Percentiles rank a stretch among this genome's conserved stretches.
Conservation (phyloP, 2,329 filamentous ascomycete genomes). For the Fusarium sp. region DNA sequence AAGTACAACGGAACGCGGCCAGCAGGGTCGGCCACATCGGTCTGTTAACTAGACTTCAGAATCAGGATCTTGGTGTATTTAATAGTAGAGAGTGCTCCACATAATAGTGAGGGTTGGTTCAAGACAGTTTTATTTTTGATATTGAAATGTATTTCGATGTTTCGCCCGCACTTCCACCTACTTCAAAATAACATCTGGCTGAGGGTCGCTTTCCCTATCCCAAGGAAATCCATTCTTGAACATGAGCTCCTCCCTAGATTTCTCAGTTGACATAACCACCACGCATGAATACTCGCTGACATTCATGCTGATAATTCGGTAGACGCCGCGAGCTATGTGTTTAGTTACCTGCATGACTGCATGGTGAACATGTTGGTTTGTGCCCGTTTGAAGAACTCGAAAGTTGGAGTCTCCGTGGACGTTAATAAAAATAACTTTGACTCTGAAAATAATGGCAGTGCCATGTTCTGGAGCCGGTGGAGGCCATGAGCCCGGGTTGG, state of each 20-base stretch:
- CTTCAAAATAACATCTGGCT: not conserved
- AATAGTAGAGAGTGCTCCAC: no score
- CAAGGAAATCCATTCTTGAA: conserved; percentile 5
- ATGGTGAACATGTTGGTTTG: conserved; percentile 8
- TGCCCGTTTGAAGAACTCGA: not conserved
- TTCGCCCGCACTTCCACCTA: not conserved
- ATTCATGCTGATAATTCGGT: conserved; percentile 1
- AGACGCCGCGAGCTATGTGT: not conserved
- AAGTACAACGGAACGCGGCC: no score
- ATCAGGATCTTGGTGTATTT: no score
- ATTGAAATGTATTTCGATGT: no score
- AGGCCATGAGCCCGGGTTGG: not conserved
- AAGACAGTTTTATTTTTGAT: no score
- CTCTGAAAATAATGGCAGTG: not conserved
- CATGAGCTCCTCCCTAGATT: not conserved
- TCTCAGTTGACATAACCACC: conserved; percentile 1
- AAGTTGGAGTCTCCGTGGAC: not conserved
- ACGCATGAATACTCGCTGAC: not conserved
- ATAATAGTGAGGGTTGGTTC: no score
- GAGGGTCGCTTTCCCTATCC: conserved; percentile 1
- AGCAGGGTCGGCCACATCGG: no score
- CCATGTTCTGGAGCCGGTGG: not conserved
- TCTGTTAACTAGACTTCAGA: no score
- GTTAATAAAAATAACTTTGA: not conserved
- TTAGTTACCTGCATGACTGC: not conserved